Conservation (phyloP, 768 basidiomycete genomes). For the Rhizopogon salebrosus region DNA sequence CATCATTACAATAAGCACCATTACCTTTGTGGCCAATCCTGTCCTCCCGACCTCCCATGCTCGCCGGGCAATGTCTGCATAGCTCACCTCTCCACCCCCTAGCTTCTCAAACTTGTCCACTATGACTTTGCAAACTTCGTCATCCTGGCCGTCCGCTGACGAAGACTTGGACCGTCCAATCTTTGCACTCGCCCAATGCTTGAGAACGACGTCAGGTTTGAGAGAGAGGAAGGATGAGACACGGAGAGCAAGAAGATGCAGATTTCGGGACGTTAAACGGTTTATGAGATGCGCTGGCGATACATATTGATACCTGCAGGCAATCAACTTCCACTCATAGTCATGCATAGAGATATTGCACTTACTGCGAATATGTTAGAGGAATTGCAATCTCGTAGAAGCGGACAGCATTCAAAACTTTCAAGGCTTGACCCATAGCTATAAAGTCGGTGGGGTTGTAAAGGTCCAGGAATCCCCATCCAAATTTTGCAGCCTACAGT, state of each 20-base stretch:
- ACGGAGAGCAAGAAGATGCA: slow-evolving; percentile 89
- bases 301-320: slow-evolving; percentile 67
- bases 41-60: slow-evolving; percentile 88
- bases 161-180: slow-evolving; percentile 69
- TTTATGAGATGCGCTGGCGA: slow-evolving; percentile 79
- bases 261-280: slow-evolving; percentile 79
- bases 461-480: slow-evolving; percentile 87
- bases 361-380: slow-evolving; percentile 86
- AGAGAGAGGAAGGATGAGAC: slow-evolving; percentile 81
- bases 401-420: slow-evolving; percentile 90
- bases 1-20: neutral
- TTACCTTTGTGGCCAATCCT: slow-evolving; percentile 79
- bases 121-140: slow-evolving; percentile 73
- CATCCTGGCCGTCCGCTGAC: slow-evolving; percentile 61
- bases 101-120: slow-evolving; percentile 87
- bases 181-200: slow-evolving; percentile 95
- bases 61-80: slow-evolving; percentile 89
- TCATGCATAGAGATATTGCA: slow-evolving; percentile 4
- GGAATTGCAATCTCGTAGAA: slow-evolving; percentile 92
- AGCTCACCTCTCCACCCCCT: slow-evolving; percentile 77
- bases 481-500: slow-evolving; percentile 89
- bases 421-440: slow-evolving; percentile 85
- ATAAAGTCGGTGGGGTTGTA: slow-evolving; percentile 92
- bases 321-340: slow-evolving; percentile 3
- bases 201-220: slow-evolving; percentile 81